Conservation (phyloP, 371 early-diverging fungal genomes). For the Catenaria anguillulae region DNA sequence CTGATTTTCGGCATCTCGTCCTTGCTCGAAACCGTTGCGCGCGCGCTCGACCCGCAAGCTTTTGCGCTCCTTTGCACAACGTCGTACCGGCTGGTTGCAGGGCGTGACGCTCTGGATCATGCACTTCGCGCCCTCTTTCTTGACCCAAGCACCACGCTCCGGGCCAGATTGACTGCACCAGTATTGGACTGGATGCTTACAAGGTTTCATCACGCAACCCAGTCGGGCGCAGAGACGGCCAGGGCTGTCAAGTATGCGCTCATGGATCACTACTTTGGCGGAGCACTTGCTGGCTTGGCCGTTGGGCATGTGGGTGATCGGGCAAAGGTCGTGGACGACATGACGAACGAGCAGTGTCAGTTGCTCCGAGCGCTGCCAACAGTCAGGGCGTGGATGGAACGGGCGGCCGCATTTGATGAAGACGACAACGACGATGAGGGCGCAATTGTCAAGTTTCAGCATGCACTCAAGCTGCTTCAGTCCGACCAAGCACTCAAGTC, state of each 20-base stretch:
- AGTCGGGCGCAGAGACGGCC: neutral
- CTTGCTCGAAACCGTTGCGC: neutral
- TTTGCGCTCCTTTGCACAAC: neutral
- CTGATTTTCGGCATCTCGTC: neutral
- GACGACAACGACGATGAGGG: neutral
- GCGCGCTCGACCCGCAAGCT: neutral
- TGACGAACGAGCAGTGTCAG: neutral
- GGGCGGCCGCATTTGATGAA: neutral
- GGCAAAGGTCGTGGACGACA: neutral
- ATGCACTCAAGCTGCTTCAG: neutral
- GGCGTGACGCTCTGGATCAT: neutral
- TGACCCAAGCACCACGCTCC: neutral
- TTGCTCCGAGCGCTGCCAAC: neutral
- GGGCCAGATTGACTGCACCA: neutral
- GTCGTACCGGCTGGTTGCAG: neutral
- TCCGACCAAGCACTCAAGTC: neutral
- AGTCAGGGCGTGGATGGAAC: neutral
- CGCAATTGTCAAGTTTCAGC: too few relatives aligned
- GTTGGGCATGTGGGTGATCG: too few relatives aligned
- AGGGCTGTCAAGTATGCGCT: neutral
- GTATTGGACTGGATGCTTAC: neutral
- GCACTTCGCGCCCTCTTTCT: neutral
- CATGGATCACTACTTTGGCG: neutral
- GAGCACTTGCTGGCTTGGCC: neutral
- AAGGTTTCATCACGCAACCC: neutral